Evolutionary conservation across 164 flowering plant species (phyloP).

Genomic region (Macadamia integrifolia): DNA sequence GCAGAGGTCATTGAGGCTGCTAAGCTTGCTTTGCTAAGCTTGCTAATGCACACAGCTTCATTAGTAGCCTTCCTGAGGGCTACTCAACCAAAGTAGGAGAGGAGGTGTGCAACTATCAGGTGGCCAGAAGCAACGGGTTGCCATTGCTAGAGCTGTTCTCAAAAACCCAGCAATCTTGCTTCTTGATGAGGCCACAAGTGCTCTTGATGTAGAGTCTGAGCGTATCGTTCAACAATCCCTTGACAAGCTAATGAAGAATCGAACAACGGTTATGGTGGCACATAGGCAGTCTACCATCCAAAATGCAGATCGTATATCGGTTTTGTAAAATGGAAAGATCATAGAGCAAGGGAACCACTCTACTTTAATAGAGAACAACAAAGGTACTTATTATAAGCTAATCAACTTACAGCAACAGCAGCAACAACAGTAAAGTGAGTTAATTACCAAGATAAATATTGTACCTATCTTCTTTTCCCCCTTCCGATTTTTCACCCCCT

Average conservation of each 20-base stretch:
- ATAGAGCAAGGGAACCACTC: slow-evolving; percentile 86
- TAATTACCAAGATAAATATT: no score
- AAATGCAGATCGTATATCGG: slow-evolving; percentile 80
- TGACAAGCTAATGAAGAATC: slow-evolving; percentile 71
- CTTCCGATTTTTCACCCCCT: no score
- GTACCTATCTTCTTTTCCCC: no score
- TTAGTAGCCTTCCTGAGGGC: slow-evolving; percentile 83
- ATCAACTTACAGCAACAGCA: slow-evolving; percentile 75
- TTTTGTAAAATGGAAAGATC: slow-evolving; percentile 79
- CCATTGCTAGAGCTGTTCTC: slow-evolving; percentile 88
- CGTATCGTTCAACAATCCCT: slow-evolving; percentile 84
- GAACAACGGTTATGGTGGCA: slow-evolving; percentile 88
- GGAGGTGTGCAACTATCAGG: slow-evolving; percentile 95
- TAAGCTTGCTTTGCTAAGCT: slow-evolving; percentile 80
- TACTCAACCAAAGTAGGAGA: slow-evolving; percentile 93
- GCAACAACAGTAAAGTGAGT: slow-evolving; percentile 18
- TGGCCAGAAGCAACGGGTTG: slow-evolving; percentile 90
- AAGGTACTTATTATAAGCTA: slow-evolving; percentile 68
- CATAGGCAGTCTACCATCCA: slow-evolving; percentile 87
- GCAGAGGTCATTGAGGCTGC: slow-evolving; percentile 89
- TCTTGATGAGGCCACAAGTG: slow-evolving; percentile 97
- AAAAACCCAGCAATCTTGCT: slow-evolving; percentile 86
- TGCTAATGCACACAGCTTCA: slow-evolving; percentile 86
- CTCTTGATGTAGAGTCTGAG: slow-evolving; percentile 87
- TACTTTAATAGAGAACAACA: slow-evolving; percentile 48